A percentile compares a stretch with the other conserved stretches of the same genome.
Evolutionary conservation across 2,329 filamentous ascomycete genomes (phyloP).

Genomic region (Pseudocercospora vitis): DNA sequence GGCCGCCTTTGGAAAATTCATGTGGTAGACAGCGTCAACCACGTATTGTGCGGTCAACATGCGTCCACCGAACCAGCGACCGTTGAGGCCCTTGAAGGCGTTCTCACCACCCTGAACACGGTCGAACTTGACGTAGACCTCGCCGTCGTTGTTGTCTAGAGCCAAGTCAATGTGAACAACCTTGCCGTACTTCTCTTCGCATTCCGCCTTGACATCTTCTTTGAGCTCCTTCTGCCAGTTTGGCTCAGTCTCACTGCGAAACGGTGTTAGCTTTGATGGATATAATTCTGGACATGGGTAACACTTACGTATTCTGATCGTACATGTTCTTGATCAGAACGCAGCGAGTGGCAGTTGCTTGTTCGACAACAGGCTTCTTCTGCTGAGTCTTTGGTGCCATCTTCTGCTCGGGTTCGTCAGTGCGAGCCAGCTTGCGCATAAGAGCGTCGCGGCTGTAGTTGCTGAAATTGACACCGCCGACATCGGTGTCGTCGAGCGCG

Average conservation of each 20-base stretch:
- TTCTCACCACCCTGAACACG: conserved; percentile 93
- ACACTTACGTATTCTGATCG: conserved; percentile 84
- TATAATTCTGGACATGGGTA: too few relatives aligned
- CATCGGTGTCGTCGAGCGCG: conserved; percentile 94
- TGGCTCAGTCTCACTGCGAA: conserved; percentile 72
- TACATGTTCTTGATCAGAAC: conserved; percentile 96
- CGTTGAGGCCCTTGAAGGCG: conserved; percentile 95
- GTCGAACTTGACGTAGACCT: conserved; percentile 98
- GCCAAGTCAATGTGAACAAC: conserved; percentile 83
- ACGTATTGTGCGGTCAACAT: conserved; percentile 94
- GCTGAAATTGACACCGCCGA: conserved; percentile 98
- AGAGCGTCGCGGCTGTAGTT: conserved; percentile 98
- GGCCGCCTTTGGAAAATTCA: conserved; percentile 39
- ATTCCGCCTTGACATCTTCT: conserved; percentile 88
- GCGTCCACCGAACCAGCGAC: conserved; percentile 88
- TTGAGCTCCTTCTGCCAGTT: conserved; percentile 91
- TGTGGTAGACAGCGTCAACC: conserved; percentile 92
- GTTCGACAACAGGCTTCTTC: conserved; percentile 73
- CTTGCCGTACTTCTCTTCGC: conserved; percentile 91
- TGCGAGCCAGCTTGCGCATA: conserved; percentile 97
- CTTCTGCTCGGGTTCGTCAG: conserved; percentile 78
- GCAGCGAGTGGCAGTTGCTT: conserved; percentile 90
- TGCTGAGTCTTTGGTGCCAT: conserved; percentile 48
- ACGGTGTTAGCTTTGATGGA: conserved; percentile 23
- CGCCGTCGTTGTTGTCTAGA: conserved; percentile 90